Evolutionary conservation across 768 basidiomycete genomes (phyloP).

Genomic region (Lyophyllum atratum): DNA sequence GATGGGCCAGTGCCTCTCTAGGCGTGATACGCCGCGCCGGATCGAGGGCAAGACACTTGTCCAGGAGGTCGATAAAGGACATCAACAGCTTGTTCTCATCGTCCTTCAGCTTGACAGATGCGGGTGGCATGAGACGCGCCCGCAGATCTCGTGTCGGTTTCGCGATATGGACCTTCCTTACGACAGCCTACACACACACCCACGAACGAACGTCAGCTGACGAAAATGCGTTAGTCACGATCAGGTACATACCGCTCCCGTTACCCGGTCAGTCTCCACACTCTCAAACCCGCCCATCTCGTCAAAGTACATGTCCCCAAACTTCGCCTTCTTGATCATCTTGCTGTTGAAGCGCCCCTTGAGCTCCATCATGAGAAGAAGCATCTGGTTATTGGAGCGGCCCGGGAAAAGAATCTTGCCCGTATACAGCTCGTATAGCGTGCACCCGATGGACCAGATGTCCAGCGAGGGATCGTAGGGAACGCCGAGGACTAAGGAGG

Average conservation of each 20-base stretch:
- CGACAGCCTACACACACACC: conserved; percentile 60
- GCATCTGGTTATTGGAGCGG: conserved; percentile 96
- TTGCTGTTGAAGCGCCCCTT: conserved; percentile 92
- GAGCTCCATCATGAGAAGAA: conserved; percentile 96
- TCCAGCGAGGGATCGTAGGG: conserved; percentile 95
- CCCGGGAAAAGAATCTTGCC: conserved; percentile 98
- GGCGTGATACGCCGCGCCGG: conserved; percentile 86
- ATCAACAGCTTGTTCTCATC: conserved; percentile 82
- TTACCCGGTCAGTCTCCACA: conserved; percentile 82
- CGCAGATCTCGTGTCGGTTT: conserved; percentile 84
- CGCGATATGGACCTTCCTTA: conserved; percentile 79
- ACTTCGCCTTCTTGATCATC: conserved; percentile 93
- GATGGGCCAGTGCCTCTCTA: conserved; percentile 84
- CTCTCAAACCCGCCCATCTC: conserved; percentile 87
- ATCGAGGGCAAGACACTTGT: conserved; percentile 88
- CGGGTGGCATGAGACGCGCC: conserved; percentile 78
- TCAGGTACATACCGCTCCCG: conserved; percentile 68
- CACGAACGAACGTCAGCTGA: conserved; percentile 18
- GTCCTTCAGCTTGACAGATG: conserved; percentile 79
- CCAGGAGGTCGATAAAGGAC: conserved; percentile 87
- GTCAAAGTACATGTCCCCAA: conserved; percentile 92
- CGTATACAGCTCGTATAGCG: conserved; percentile 93
- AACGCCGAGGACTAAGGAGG: conserved; percentile 77
- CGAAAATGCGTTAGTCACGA: conserved; percentile 9
- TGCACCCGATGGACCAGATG: conserved; percentile 97